phyloP scores from a whole-genome alignment of 768 basidiomycete genomes.

The Serendipita indica region DNA sequence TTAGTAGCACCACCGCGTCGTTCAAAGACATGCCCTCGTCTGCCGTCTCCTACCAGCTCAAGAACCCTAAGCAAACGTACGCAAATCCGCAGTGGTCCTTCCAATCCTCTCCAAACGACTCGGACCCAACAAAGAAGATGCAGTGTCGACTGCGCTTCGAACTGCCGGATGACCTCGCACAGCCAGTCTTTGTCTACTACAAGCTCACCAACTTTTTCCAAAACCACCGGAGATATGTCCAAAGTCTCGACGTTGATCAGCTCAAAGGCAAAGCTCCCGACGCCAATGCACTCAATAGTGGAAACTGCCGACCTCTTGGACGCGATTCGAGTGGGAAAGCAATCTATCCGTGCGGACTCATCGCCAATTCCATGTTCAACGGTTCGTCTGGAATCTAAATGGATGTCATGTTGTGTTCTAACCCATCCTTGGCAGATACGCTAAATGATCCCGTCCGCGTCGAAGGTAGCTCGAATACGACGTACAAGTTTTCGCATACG shows the following conservation, averaged over 20 bases:
- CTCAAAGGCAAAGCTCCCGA: slow-evolving; percentile 57
- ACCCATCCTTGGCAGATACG: slow-evolving; percentile 42
- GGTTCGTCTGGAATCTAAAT: slow-evolving; percentile 32
- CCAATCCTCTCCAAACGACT: slow-evolving; percentile 35
- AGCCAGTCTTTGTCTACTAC: slow-evolving; percentile 85
- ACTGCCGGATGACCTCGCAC: slow-evolving; percentile 57
- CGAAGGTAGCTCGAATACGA: slow-evolving; percentile 28
- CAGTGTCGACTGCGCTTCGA: slow-evolving; percentile 74
- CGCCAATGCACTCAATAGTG: slow-evolving; percentile 34
- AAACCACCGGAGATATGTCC: slow-evolving; percentile 95
- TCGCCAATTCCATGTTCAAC: slow-evolving; percentile 95
- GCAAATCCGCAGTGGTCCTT: slow-evolving; percentile 62
- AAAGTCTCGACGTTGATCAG: slow-evolving; percentile 74
- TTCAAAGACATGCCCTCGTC: slow-evolving; percentile 19
- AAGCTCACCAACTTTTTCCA: slow-evolving; percentile 94
- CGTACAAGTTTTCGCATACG: slow-evolving; percentile 57
- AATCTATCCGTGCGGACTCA: slow-evolving; percentile 91
- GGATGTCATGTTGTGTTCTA: not conserved
- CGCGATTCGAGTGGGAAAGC: slow-evolving; percentile 32
- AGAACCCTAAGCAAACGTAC: slow-evolving; percentile 33
- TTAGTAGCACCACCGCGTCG: slow-evolving; percentile 17
- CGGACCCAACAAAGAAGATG: slow-evolving; percentile 27
- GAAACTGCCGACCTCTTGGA: slow-evolving; percentile 86
- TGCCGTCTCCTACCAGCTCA: slow-evolving; percentile 39
- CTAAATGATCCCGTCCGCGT: slow-evolving; percentile 47